Base-by-base conservation (phyloP, 148 eudicot genomes). In the Pouteria glomerata region DNA sequence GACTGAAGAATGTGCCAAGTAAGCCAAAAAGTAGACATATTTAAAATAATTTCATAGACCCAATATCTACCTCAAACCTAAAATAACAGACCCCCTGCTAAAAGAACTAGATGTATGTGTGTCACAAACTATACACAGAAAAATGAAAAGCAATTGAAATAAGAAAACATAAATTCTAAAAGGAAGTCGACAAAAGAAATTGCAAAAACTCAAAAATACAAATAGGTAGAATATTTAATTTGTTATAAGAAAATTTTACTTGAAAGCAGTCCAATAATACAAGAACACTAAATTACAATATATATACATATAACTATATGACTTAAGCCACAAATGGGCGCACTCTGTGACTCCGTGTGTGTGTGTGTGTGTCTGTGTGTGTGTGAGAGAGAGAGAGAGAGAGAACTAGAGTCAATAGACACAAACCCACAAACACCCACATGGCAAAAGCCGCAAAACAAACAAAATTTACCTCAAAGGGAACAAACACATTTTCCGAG, bases 401-500 rank as follows among this genome's bases (percentile, higher is more conserved):
- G 69, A 66, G 13, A 10, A 56, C 39, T n/a, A 65, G 71, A 52
- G 31, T 47, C 7, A 45, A 72, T 47, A 72, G 61, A 31, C 66
- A 71, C 74, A 31, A 33, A 72, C 21, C 74, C 39, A 44, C 30
- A 61, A 31, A 19, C 14, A 24, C 31, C n/a, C 58, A 13, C 41
- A 31, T 8, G 7, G 41, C 2, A 60, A 61, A 51, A n/a, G n/a
- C n/a, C n/a, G 29, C 31, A 4, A 41, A 23, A 21, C 18, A 42
- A 39, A 71, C 33, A 14, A 6, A n/a, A 15, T 62, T 61, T 18
- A 44, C 53, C 47, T 42, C 71, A 65, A 55, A 65, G 62, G 39
- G 35, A 57, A 41, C n/a, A 37, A 57, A 64, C 27, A 44, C 71
- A 66, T 64, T 56, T 55, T 66, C n/a, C n/a, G n/a, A n/a, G n/a